Evolutionary conservation across 805 yeast species (phyloP), one percentile per base, ranked within the genome.

Genomic region (Pichia pseudocactophila): DNA sequence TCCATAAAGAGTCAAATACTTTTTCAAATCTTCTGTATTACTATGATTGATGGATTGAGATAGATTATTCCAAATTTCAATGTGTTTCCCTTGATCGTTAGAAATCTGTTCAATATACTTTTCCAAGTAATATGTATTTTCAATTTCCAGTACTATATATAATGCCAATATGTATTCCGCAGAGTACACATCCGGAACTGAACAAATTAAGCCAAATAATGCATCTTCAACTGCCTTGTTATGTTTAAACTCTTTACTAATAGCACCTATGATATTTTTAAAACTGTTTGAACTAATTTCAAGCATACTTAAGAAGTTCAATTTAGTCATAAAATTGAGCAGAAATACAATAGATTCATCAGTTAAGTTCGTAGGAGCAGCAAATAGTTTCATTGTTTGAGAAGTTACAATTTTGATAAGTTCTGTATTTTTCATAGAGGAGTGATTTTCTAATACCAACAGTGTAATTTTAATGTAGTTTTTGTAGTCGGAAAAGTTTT

Each of bases 151-250:
- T n/a, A 49, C 49, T 28, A 56, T 19, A 38, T 50, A 57, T 19
- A 55, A 37, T 2, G 61, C 56, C 32, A 56, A 27, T 10, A 58
- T 46, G 37, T 46, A 52, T 8, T 41, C 27, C 1, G 53, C 41
- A 2, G 42, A 35, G 39, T 52, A 57, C 4, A 35, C 10, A 0
- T 36, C 5, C 1, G 19, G 26, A 7, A 49, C 26, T 5, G 39
- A 45, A 20, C 54, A 49, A 2, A 51, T 39, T 16, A 50, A 40
- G 3, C 41, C 37, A 33, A 57, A 58, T 9, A 59, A 39, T 2
- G 37, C 15, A 7, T 31, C 26, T 33, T 48, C 44, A 2, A 55
- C 35, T 3, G 2, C 13, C 1, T 13, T 6, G 27, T 50, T 38
- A 17, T 35, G 36, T 1, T 12, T n/a, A 17, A 36, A 25, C 3